Evolutionary conservation across 2,329 filamentous ascomycete species (phyloP).

Genomic region (Calonectria leucothoes): DNA sequence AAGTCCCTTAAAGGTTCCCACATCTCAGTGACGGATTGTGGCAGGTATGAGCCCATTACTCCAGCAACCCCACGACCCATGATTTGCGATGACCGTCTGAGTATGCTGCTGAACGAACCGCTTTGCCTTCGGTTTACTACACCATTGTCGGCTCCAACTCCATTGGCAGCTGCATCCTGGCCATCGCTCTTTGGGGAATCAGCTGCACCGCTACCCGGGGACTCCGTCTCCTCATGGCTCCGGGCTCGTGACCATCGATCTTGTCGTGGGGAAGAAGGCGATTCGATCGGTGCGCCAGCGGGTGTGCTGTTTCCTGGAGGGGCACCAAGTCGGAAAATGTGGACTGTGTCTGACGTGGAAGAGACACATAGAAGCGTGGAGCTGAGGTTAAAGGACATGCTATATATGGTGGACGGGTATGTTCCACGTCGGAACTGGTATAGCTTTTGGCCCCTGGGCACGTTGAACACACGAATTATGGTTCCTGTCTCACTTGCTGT

Average conservation of each 20-base stretch:
- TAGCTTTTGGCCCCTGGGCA: constrained; percentile 90
- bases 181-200: constrained; percentile 66
- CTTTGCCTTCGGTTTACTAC: constrained; percentile 63
- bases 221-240: constrained; percentile 61
- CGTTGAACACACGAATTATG: constrained; percentile 94
- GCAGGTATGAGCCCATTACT: constrained; percentile 90
- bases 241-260: constrained; percentile 66
- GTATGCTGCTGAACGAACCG: constrained; percentile 88
- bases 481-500: constrained; percentile 98
- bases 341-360: constrained; percentile 94
- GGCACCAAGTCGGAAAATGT: constrained; percentile 86
- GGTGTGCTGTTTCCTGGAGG: constrained; percentile 55
- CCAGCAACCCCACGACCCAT: constrained; percentile 91
- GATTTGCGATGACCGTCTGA: constrained; percentile 94
- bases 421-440: constrained; percentile 97
- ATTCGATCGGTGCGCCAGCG: constrained; percentile 50
- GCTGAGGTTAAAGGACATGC: constrained; percentile 98
- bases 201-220: constrained; percentile 57
- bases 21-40: constrained; percentile 94
- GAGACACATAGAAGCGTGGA: constrained; percentile 95
- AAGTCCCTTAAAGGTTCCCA: constrained; percentile 97
- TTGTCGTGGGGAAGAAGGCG: constrained; percentile 54
- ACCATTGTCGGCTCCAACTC: constrained; percentile 39
- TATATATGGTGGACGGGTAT: constrained; percentile 95
- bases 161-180: constrained; percentile 50